Evolutionary conservation across 352 stramenopile genomes (phyloP).

Genomic region (Phytophthora crassamura): DNA sequence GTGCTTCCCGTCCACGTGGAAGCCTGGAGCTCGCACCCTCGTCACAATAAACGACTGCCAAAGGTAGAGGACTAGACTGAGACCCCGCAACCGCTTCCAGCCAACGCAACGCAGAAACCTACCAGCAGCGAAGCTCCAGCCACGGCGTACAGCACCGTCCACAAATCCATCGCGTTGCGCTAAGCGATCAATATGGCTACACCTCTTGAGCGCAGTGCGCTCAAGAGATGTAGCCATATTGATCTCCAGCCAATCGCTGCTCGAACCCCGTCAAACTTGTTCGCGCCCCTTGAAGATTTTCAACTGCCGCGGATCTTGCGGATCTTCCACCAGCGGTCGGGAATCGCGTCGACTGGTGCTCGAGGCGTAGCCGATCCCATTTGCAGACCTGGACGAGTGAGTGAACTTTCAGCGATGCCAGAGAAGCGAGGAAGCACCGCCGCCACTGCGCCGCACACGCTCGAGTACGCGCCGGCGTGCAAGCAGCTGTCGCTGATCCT

Average conservation of each 20-base stretch:
- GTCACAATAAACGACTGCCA: conserved; percentile 27
- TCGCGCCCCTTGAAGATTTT: conserved; percentile 25
- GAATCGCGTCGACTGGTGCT: conserved; percentile 7
- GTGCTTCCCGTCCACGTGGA: conserved; percentile 45
- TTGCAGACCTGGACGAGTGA: background rate
- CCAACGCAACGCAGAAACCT: background rate
- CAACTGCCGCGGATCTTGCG: conserved; percentile 32
- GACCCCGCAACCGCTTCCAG: background rate
- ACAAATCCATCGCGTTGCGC: conserved; percentile 23
- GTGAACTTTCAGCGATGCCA: conserved; percentile 9
- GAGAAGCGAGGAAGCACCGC: conserved; percentile 24
- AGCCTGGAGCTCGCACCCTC: conserved; percentile 33
- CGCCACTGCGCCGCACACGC: conserved; percentile 47
- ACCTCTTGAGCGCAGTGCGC: conserved; percentile 2
- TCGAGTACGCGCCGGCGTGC: conserved; percentile 70
- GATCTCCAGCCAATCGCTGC: conserved; percentile 10
- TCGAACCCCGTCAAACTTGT: conserved; percentile 11
- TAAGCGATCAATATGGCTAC: conserved; percentile 4
- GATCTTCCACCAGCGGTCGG: conserved; percentile 35
- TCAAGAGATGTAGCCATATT: no score
- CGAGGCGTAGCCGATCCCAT: conserved; percentile 10
- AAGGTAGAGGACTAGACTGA: background rate
- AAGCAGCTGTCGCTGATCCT: conserved; percentile 66
- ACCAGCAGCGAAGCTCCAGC: conserved; percentile 29
- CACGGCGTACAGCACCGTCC: conserved; percentile 22